These are phyloP conservation scores for Heimioporus retisporus DNA, from an alignment of 1,284 basidiomycete genomes.

Conservation along the genomic window DNA sequence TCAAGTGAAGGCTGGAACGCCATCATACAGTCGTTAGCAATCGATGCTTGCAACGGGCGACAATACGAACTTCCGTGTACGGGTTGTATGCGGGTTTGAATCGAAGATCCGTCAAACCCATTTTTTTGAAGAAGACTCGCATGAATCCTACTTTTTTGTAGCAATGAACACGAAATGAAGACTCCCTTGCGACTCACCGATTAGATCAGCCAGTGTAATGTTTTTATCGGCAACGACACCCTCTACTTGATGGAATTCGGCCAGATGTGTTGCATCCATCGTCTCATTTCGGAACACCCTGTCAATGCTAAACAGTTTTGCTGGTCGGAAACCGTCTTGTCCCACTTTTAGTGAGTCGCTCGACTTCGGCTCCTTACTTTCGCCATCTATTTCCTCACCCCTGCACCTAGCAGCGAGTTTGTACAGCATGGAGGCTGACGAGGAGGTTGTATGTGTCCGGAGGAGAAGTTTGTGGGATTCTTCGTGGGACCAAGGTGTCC, in stretches of 20 bases:
- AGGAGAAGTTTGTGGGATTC: slow-evolving; percentile 95
- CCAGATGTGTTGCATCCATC: slow-evolving; percentile 99
- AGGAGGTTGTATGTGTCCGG: slow-evolving; percentile 98
- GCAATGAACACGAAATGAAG: background rate
- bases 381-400: slow-evolving; percentile 63
- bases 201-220: slow-evolving; percentile 96
- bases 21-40: slow-evolving; percentile 12
- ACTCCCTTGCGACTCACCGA: slow-evolving; percentile 64
- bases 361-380: slow-evolving; percentile 42
- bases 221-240: slow-evolving; percentile 97
- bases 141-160: slow-evolving; percentile 81
- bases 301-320: slow-evolving; percentile 98
- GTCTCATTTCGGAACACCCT: slow-evolving; percentile 99
- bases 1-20: slow-evolving; percentile 92
- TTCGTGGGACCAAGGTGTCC: slow-evolving; percentile 95
- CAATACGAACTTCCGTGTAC: slow-evolving; percentile 85
- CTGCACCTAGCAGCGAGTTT: slow-evolving; percentile 85
- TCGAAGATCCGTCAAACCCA: slow-evolving; percentile 93
- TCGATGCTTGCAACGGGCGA: background rate
- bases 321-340: slow-evolving; percentile 91
- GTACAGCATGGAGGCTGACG: slow-evolving; percentile 96
- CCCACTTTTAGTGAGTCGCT: slow-evolving; percentile 33
- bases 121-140: slow-evolving; percentile 98
- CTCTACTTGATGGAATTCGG: slow-evolving; percentile 99
- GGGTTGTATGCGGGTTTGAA: slow-evolving; percentile 99